Evolutionary conservation across 2,329 filamentous ascomycete genomes (phyloP).

Genomic region (Ascosphaera aggregata): DNA sequence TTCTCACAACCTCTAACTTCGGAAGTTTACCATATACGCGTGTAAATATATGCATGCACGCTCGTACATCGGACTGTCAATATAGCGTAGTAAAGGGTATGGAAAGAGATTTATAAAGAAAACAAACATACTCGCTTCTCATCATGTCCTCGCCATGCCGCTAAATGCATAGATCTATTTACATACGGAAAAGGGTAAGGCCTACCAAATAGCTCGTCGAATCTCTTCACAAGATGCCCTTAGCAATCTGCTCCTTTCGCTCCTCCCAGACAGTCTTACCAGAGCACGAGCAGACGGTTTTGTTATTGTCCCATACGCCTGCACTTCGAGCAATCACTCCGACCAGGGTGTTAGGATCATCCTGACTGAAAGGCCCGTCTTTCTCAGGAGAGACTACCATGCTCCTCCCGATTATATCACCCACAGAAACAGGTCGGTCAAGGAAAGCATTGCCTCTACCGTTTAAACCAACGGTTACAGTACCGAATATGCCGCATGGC

Average conservation of each 20-base stretch:
- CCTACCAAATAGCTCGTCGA: neutral
- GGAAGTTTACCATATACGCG: no score
- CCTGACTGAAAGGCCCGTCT: conserved; percentile 36
- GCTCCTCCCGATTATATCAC: conserved; percentile 88
- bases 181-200: no score
- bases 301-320: conserved; percentile 98
- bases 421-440: conserved; percentile 63
- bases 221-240: conserved; percentile 59
- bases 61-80: conserved; percentile 47
- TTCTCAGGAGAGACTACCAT: conserved; percentile 59
- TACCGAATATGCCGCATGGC: conserved; percentile 45
- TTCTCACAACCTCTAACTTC: no score
- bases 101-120: neutral
- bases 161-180: no score
- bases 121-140: neutral
- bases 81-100: conserved; percentile 19
- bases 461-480: conserved; percentile 47
- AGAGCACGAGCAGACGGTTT: conserved; percentile 92
- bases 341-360: conserved; percentile 67
- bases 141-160: no score
- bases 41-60: no score
- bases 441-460: conserved; percentile 62
- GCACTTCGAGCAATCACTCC: conserved; percentile 89
- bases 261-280: conserved; percentile 98
- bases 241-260: conserved; percentile 64